Evolutionary conservation across 768 basidiomycete species (phyloP), one percentile per base, ranked within the genome.

Genomic region (Gyrodon lividus): DNA sequence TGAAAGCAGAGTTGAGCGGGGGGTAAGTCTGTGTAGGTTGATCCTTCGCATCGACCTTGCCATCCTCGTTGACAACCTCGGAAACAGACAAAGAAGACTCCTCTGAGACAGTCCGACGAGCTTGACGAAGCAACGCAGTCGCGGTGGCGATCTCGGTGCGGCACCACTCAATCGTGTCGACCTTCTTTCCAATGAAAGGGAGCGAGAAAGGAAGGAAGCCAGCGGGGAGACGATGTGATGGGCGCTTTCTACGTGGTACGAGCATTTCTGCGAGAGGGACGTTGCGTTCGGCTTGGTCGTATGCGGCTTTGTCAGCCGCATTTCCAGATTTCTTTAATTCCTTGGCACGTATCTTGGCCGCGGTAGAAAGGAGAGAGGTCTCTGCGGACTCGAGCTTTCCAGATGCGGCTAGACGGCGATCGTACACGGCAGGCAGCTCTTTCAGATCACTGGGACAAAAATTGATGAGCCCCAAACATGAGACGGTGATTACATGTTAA

Each of bases 151-250:
- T 90, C 70, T 94, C 88, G 17, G 78, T 73, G 26, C 89, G 76
- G 17, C 85, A 83, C 93, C 94, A 97, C 2, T 93, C 86, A 63
- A 98, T 93, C 3, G 89, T 82, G 71, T 98, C 97, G 14, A 98
- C 94, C 68, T 96, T 89, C 67, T 91, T 68, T 7, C 97, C 97
- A 3, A 82, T 71, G 22, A 96, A 74, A 1, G 82, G 82, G 22
- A 87, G 70, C 8, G 76, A 74, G 51, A 82, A 79, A 0, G 79
- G 81, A 40, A 82, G 34, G 62, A 77, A 77, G 8, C 83, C 75
- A 12, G 51, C 64, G 16, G 68, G 79, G 6, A 95, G 80, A 39
- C 86, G 83, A 64, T 92, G 91, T 0, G 82, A 82, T 0, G 96
- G 97, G 2, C 96, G 81, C 59, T 90, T 73, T 22, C 79, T 77